Evolutionary conservation across 2,329 filamentous ascomycete species (phyloP), one percentile per base, ranked within the genome.

Genomic region (Chlorencoelia australis): DNA sequence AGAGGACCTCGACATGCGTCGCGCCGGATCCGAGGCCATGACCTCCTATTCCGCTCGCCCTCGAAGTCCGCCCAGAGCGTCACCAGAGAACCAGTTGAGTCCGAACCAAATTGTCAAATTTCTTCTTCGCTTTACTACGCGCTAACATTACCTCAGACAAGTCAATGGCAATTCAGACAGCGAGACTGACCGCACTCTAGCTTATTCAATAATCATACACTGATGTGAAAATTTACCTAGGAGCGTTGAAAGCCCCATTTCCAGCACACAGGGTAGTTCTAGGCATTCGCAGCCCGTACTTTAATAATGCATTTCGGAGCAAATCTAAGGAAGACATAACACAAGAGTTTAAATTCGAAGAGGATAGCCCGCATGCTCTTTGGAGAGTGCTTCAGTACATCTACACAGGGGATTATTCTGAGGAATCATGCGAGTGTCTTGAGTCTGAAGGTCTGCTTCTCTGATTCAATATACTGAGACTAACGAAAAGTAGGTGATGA

Each of bases 301-400:
- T 48, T 41, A 37, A 46, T 18, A 35, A 43, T 26, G 33, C 30
- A 33, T 33, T 45, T 13, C 30, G 38, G 33, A 43, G 37, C 25
- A 30, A 35, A 30, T 48, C 46, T 30, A 46, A 45, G 17, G 37
- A 47, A 45, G 35, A 37, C 20, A 41, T 35, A 41, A 39, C 38
- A 37, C 4, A 37, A 24, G 26, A 43, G 22, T 32, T 48, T 19
- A 35, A 7, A 11, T 48, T 43, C 24, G 31, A 46, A 15, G 42
- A 48, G 31, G 37, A 45, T 13, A 46, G 37, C 33, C 39, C 32
- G 26, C 39, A 46, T 36, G 39, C 46, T 29, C 32, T 47, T 22
- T 48, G 34, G 41, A 33, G 33, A 38, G 36, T 44, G n/a, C 35
- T 46, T 39, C 26, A 39, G 3, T 48, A 45, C 29, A 46, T 48